Evolutionary conservation across 2,329 filamentous ascomycete species (phyloP).

Genomic region (Penicillium sumatraense): DNA sequence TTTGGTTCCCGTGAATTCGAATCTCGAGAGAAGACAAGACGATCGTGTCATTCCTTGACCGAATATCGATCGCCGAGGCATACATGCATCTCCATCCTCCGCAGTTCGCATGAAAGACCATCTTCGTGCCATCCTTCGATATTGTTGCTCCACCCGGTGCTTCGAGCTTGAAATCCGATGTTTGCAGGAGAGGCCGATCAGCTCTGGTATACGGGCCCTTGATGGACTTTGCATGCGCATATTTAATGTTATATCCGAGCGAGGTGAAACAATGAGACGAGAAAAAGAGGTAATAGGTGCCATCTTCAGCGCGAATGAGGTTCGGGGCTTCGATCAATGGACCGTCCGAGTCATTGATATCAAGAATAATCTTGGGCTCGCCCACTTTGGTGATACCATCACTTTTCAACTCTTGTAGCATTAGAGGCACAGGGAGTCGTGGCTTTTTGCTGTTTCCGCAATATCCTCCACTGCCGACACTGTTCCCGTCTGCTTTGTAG

Average conservation of each 20-base stretch:
- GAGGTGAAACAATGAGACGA: constrained; percentile 63
- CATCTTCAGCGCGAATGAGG: constrained; percentile 43
- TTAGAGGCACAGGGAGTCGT: constrained; percentile 35
- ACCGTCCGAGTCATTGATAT: constrained; percentile 64
- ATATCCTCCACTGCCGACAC: constrained; percentile 49
- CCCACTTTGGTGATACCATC: constrained; percentile 59
- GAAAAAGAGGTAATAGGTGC: constrained; percentile 64
- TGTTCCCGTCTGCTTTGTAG: constrained; percentile 70
- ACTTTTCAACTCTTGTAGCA: constrained; percentile 42
- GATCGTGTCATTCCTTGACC: constrained; percentile 16
- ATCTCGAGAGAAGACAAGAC: constrained; percentile 15
- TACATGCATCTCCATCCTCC: constrained; percentile 31
- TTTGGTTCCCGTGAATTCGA: not conserved
- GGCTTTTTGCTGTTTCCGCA: constrained; percentile 49
- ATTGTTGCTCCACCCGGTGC: constrained; percentile 34
- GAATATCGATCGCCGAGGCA: constrained; percentile 29
- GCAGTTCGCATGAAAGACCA: constrained; percentile 38
- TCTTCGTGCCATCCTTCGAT: constrained; percentile 29
- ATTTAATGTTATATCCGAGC: constrained; percentile 61
- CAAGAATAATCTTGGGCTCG: constrained; percentile 58
- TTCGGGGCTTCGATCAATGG: constrained; percentile 66
- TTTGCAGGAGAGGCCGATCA: constrained; percentile 35
- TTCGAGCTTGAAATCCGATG: constrained; percentile 31
- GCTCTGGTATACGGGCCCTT: constrained; percentile 42
- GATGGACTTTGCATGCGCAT: constrained; percentile 53